Evolutionary conservation across 768 basidiomycete genomes (phyloP), one percentile per base, ranked within the genome.

Genomic region (Auricularia cornea): DNA sequence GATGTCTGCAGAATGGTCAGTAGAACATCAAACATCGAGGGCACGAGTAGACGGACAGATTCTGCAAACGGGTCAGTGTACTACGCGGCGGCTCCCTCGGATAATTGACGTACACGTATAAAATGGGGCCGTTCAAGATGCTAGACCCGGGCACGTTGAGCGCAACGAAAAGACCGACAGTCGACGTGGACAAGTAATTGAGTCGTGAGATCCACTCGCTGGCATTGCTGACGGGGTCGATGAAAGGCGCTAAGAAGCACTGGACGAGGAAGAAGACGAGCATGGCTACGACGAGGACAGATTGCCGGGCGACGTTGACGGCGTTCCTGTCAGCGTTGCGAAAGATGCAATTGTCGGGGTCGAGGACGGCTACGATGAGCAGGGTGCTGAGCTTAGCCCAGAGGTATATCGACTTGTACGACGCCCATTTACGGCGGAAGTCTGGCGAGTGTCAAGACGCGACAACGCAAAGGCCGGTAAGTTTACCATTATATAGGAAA

Each of bases 321-420:
- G 72, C 73, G 3, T 77, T 74, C n/a, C 82, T 77, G 28, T 81
- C 74, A 35, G 79, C 72, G 31, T 77, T 73, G 56, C 87, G 85
- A 69, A 92, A 88, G 3, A 87, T 70, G 70, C 90, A 92, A 71
- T 90, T 92, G 69, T 89, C 76, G 23, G 84, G 79, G 72, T 87
- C 81, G 65, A 91, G 78, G 60, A 90, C 72, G 4, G 88, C 85
- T 44, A 88, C 79, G 26, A 87, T 79, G 30, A 89, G 72, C 5
- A 91, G 77, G 18, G 84, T 83, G 67, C 81, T 81, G 54, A 92
- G 80, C 71, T 91, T 92, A 23, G 87, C 83, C 65, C 84, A 79
- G n/a, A 90, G 79, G 67, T 84, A 87, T 16, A 77, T 79, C 1
- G 86, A 81, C 69, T 86, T 79, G 68, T 87, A 88, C 3, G 83